A percentile compares a stretch with the other conserved stretches of the same genome.
phyloP scores from a whole-genome alignment of 2,329 filamentous ascomycete species.

The Aspergillus vadensis region DNA sequence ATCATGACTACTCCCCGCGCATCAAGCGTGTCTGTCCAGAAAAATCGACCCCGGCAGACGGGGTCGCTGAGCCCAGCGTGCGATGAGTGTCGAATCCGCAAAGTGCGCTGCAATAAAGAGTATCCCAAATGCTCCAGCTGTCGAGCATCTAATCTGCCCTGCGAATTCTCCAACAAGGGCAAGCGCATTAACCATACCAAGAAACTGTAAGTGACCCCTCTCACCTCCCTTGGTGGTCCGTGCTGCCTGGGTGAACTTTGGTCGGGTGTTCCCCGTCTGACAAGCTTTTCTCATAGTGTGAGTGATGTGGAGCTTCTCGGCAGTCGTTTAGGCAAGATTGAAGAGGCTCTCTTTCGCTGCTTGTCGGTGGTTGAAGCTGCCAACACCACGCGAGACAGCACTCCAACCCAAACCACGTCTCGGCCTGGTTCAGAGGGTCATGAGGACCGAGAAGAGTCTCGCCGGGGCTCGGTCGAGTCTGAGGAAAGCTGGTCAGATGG shows the following conservation, averaged over 20 bases:
- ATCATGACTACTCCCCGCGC: not conserved
- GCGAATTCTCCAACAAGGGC: not conserved
- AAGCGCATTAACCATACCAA: constrained; percentile 1
- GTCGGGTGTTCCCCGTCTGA: not conserved
- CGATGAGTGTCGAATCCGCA: not conserved
- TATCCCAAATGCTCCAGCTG: not conserved
- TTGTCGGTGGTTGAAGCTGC: not conserved
- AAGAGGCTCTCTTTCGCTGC: not conserved
- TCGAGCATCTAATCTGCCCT: not conserved
- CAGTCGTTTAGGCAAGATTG: not conserved
- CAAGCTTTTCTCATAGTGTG: not conserved
- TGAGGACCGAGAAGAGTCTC: not conserved
- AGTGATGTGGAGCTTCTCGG: not conserved
- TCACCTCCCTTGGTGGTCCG: not conserved
- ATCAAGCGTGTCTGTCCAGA: not conserved
- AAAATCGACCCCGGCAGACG: not conserved
- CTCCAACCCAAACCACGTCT: not conserved
- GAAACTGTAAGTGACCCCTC: not conserved
- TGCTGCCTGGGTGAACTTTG: not conserved
- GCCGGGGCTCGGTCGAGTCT: not conserved
- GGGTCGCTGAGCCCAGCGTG: not conserved
- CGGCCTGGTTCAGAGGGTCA: not conserved
- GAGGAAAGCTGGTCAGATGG: not conserved
- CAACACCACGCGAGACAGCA: not conserved
- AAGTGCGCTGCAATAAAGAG: constrained; percentile 1